Evolutionary conservation across 2,329 filamentous ascomycete genomes (phyloP), one percentile per base, ranked within the genome.

Genomic region (Trichoderma gracile): DNA sequence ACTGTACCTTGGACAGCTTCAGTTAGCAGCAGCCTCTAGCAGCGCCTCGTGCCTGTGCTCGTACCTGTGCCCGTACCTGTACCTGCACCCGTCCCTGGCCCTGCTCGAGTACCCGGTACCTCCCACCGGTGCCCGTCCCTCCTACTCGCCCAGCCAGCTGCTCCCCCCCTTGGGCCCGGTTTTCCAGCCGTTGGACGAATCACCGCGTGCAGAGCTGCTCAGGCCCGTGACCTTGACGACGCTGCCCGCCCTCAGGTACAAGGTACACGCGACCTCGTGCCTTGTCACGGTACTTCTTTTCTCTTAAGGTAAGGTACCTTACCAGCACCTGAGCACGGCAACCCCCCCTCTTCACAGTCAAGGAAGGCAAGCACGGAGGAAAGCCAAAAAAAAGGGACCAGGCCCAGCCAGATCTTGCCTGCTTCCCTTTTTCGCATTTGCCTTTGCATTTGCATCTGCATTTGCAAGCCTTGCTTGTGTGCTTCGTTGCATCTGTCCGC

Each of bases 221-320:
- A 57, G 63, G 57, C 68, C 68, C 68, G 71, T 72, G 71, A 72
- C 69, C 70, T 70, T 69, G 12, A 70, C 70, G 68, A 70, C 66
- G 65, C 52, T 65, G 66, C 68, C 58, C 60, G 33, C n/a, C 45
- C 47, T 61, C 56, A 65, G 64, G 50, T 49, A 65, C 66, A 46
- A 54, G 60, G 56, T 57, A 63, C 60, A 49, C 42, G 33, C 33
- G 33, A 14, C 33, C 3, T 14, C 10, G 33, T 38, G 14, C 33
- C 3, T 14, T 10, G 33, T 38, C 33, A 2, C 12, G 33, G 33
- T 38, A 38, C 33, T n/a, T n/a, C n/a, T n/a, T n/a, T n/a, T n/a
- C n/a, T n/a, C n/a, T n/a, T n/a, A n/a, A n/a, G n/a, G n/a, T n/a
- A n/a, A n/a, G n/a, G n/a, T n/a, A 30, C 27, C 27, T 1, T 7